Percentiles rank a stretch among this genome's conserved stretches.
phyloP scores from a whole-genome alignment of 768 basidiomycete species.

The Hydnomerulius pinastri region DNA sequence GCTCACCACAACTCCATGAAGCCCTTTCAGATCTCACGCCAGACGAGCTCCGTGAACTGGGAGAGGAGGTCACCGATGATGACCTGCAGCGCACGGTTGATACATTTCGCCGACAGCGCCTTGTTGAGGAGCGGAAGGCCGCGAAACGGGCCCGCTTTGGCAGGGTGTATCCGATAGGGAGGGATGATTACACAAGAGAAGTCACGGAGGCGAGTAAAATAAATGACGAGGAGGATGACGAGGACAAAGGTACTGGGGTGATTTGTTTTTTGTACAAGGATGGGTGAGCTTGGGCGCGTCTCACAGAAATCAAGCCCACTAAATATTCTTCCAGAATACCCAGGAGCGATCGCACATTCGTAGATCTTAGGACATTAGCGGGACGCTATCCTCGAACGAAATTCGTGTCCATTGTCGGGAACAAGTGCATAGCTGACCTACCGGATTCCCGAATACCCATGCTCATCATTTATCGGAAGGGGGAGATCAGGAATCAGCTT shows the following conservation, averaged over 20 bases:
- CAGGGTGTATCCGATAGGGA: slow-evolving; percentile 80
- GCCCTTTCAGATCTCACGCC: slow-evolving; percentile 63
- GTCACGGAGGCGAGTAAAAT: slow-evolving; percentile 90
- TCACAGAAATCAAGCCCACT: not conserved
- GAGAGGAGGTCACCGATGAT: slow-evolving; percentile 73
- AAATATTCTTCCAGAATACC: slow-evolving; percentile 57
- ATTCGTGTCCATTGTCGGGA: slow-evolving; percentile 92
- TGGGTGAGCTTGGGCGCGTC: slow-evolving; percentile 58
- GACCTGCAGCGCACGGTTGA: slow-evolving; percentile 76
- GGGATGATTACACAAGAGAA: slow-evolving; percentile 93
- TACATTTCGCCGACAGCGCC: slow-evolving; percentile 60
- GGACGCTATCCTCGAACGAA: slow-evolving; percentile 88
- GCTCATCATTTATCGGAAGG: slow-evolving; percentile 88
- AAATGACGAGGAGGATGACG: slow-evolving; percentile 63
- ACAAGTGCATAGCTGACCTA: slow-evolving; percentile 95
- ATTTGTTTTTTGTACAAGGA: slow-evolving; percentile 96
- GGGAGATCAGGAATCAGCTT: slow-evolving; percentile 87
- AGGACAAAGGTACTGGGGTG: slow-evolving; percentile 83
- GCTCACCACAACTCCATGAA: slow-evolving; percentile 71
- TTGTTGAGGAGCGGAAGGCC: slow-evolving; percentile 61
- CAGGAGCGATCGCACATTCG: slow-evolving; percentile 73
- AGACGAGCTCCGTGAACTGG: slow-evolving; percentile 65
- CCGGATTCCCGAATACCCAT: slow-evolving; percentile 91
- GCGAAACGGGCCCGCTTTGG: slow-evolving; percentile 75
- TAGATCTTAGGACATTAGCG: slow-evolving; percentile 73